A percentile compares a stretch with the other conserved stretches of the same genome.
These are phyloP conservation scores for Exserohilum turcica DNA, from an alignment of 2,329 filamentous ascomycete species.

Conservation along the genomic window DNA sequence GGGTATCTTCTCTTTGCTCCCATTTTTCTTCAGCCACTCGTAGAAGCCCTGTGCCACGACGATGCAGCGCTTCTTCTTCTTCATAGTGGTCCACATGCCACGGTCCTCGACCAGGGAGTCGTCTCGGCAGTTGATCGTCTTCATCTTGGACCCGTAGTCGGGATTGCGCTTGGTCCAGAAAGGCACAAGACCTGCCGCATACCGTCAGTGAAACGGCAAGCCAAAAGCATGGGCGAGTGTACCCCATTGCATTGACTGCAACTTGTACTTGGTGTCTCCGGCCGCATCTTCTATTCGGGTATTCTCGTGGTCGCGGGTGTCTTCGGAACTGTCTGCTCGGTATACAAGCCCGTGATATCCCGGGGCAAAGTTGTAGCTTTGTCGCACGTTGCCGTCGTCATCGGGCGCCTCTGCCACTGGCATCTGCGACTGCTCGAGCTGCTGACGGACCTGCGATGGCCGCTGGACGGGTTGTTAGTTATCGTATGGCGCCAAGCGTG, in stretches of 20 bases:
- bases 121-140: conserved; percentile 93
- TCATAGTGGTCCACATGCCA: conserved; percentile 93
- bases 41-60: conserved; percentile 92
- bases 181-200: conserved; percentile 69
- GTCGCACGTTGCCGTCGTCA: conserved; percentile 68
- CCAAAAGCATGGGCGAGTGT: conserved; percentile 10
- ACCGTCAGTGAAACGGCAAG: conserved; percentile 17
- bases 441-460: conserved; percentile 73
- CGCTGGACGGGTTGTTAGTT: conserved; percentile 58
- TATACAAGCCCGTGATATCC: conserved; percentile 86
- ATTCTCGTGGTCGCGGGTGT: conserved; percentile 50
- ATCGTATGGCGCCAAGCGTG: background rate
- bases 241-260: conserved; percentile 95
- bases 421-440: conserved; percentile 76
- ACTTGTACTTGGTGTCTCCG: conserved; percentile 67
- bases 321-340: conserved; percentile 71
- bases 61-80: conserved; percentile 84
- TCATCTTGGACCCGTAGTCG: conserved; percentile 76
- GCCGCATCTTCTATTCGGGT: background rate
- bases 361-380: conserved; percentile 92
- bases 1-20: conserved; percentile 78
- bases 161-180: conserved; percentile 90
- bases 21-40: conserved; percentile 87
- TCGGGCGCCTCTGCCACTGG: conserved; percentile 71
- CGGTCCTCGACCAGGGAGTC: conserved; percentile 77